Base-by-base conservation (phyloP, 371 early-diverging fungal species). In the Mortierella sp. region DNA sequence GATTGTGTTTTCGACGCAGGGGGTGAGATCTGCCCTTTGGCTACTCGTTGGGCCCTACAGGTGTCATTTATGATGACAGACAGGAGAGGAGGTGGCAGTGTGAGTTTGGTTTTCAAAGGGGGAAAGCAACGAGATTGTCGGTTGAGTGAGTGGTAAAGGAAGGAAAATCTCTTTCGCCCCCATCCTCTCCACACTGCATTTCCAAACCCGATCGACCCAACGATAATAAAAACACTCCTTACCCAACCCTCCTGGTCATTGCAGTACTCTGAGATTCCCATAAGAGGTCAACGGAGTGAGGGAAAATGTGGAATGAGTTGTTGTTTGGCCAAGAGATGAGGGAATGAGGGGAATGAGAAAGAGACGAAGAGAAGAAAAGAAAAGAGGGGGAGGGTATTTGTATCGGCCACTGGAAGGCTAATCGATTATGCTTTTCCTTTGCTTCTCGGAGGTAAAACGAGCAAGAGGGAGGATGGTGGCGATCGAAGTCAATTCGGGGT, bases 1-100 rank as follows among this genome's bases (percentile, higher is more conserved):
- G 64, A 86, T 86, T 69, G 87, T 82, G 69, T 86, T 72, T 34
- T 86, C 87, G 13, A 86, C 77, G 40, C 87, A 86, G 8, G 72
- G 80, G 16, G 87, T 86, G 46, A 86, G 79, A 53, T 82, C 87
- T 11, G 82, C 44, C 5, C 77, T 50, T 21, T 6, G 5, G 24
- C 13, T 13, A 51, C 82, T 82, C 28, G 87, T 86, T n/a, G 87
- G 87, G 54, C 87, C 87, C 87, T 82, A 69, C 64, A 55, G 3
- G 37, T 24, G 46, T 24, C 26, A 37, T 16, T 37, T 28, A n/a
- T 16, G 61, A 31, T 54, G 51, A 31, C 28, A 28, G 31, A n/a
- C 3, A 67, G n/a, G 26, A 40, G 16, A 73, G 21, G 26, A 13
- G 48, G 28, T 28, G 19, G 8, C 43, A 69, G 40, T 67, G 57